Percentiles rank a stretch among this genome's conserved stretches.
These are phyloP conservation scores for Coniosporium apollinis DNA, from an alignment of 495 filamentous ascomycete genomes.

Conservation along the genomic window DNA sequence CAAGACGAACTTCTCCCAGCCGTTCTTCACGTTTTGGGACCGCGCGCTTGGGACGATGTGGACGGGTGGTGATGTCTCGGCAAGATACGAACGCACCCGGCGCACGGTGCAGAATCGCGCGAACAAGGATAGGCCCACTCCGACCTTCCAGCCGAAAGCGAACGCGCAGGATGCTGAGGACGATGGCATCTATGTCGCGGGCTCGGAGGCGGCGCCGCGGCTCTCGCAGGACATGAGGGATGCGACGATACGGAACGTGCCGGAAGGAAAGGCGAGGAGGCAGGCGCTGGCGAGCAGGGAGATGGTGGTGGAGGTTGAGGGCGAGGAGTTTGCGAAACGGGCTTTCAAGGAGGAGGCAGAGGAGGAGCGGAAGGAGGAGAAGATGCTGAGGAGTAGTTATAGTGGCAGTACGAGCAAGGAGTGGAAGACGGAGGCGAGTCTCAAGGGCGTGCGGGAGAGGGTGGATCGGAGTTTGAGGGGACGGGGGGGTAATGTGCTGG, in stretches of 20 bases:
- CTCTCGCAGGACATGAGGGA: constrained; percentile 1
- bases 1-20: constrained; percentile 63
- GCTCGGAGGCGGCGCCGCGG: not conserved
- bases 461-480: constrained; percentile 25
- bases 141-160: not conserved
- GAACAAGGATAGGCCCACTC: constrained; percentile 8
- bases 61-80: constrained; percentile 42
- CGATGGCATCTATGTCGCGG: constrained; percentile 1
- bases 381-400: constrained; percentile 10
- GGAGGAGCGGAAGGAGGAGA: constrained; percentile 12
- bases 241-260: constrained; percentile 3
- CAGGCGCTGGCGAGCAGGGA: constrained; percentile 15
- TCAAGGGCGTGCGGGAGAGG: constrained; percentile 25
- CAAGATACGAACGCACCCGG: constrained; percentile 28
- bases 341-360: constrained; percentile 17
- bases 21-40: constrained; percentile 82
- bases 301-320: constrained; percentile 12
- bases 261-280: constrained; percentile 11
- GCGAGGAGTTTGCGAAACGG: constrained; percentile 9
- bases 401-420: constrained; percentile 18
- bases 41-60: constrained; percentile 52
- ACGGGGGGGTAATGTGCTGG: constrained; percentile 15
- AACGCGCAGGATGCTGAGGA: constrained; percentile 1
- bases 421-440: constrained; percentile 15
- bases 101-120: constrained; percentile 19